These are phyloP conservation scores for Aspergillus carlsbadensis DNA, from an alignment of 495 filamentous ascomycete genomes.

Conservation along the genomic window DNA sequence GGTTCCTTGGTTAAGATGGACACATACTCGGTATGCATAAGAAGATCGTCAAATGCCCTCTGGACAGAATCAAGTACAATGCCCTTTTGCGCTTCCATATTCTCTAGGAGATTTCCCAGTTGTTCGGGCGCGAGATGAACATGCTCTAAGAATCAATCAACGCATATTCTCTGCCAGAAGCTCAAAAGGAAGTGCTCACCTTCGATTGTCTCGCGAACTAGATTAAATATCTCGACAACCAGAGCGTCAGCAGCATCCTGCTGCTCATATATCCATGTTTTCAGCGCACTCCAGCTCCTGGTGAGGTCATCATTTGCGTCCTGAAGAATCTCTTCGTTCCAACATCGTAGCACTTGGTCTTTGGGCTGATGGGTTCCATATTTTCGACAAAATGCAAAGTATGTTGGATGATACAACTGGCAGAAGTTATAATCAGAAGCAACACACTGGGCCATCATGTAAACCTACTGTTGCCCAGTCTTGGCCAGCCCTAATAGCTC, in stretches of 20 bases:
- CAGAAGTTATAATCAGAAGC: no score
- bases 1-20: not conserved
- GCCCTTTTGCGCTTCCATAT: not conserved
- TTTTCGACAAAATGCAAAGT: slow-evolving; percentile 1
- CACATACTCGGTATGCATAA: not conserved
- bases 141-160: not conserved
- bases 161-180: not conserved
- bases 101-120: not conserved
- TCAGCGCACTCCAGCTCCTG: not conserved
- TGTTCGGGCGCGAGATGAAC: not conserved
- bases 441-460: no score
- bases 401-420: not conserved
- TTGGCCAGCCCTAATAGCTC: no score
- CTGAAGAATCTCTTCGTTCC: not conserved
- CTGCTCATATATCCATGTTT: not conserved
- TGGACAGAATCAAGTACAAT: not conserved
- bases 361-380: not conserved
- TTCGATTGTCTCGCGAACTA: not conserved
- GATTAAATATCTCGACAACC: not conserved
- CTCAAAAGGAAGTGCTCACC: not conserved
- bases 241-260: not conserved
- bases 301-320: not conserved
- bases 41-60: not conserved
- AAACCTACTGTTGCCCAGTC: no score
- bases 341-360: not conserved